Base-by-base conservation (phyloP, 148 eudicot species). In the Limonium bicolor region DNA sequence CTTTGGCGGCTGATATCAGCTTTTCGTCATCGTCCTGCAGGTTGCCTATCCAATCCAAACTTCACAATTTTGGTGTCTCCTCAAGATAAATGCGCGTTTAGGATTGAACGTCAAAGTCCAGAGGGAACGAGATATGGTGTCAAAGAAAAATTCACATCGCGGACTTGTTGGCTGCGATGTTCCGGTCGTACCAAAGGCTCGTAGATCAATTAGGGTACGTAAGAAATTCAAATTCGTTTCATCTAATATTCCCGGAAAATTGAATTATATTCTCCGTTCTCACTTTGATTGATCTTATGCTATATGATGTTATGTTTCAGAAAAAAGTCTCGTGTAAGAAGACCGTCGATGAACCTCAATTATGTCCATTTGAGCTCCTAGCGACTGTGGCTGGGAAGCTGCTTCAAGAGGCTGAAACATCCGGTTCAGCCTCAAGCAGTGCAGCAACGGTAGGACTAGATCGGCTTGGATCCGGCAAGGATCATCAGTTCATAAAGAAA, bases 361-460 rank as follows among this genome's bases (percentile, higher is more conserved):
- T 85, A 20, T 76, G 88, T 58, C 80, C 99, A 30, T 85, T 92
- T 68, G 99, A 92, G 51, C 65, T 92, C 47, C 67, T 92, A 48
- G 99, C 99, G 24, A 71, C 90, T 27, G 95, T 92, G 30, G 99
- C 99, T 63, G 95, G 88, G 17, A 78, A 92, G 61, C 55, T 92
- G 67, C 60, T 92, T 51, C 78, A 70, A 63, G 99, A 81, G 75
- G 69, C 71, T 58, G 99, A 78, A 62, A 73, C 90, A 32, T 70
- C 67, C 60, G 85, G 95, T 47, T 72, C 80, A 59, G 85, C 90
- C 14, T n/a, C n/a, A n/a, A 85, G 95, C 59, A 85, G 71, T 56
- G 85, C 74, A 22, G 64, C 65, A 9, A 76, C 54, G 36, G 82
- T 66, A 34, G 74, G n/a, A n/a, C n/a, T n/a, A n/a, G n/a, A n/a